Conservation (phyloP, 768 basidiomycete species). For the Lentinus tigrinus region DNA sequence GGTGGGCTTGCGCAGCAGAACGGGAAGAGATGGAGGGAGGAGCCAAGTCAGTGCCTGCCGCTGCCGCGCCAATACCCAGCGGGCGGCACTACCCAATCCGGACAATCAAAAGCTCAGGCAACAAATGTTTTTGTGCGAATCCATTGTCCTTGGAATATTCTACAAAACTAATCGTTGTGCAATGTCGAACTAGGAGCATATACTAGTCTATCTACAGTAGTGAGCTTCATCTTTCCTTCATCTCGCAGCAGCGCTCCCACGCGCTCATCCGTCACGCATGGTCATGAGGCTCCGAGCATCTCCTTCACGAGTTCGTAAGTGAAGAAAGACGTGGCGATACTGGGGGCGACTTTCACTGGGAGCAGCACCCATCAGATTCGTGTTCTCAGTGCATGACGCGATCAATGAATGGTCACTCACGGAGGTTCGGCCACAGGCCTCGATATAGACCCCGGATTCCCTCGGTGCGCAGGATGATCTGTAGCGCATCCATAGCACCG, state of each 20-base stretch:
- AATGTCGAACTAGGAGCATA: constrained; percentile 1
- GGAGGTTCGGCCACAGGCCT: constrained; percentile 85
- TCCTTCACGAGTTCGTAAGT: constrained; percentile 72
- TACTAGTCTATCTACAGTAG: constrained; percentile 16
- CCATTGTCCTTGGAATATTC: constrained; percentile 6
- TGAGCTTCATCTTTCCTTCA: background rate
- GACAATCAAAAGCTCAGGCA: constrained; percentile 6
- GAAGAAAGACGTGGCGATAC: constrained; percentile 85
- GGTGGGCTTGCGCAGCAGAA: background rate
- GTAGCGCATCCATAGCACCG: constrained; percentile 78
- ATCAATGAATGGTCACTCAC: constrained; percentile 44
- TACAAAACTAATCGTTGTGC: background rate
- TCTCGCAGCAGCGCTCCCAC: background rate
- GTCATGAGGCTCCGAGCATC: constrained; percentile 39
- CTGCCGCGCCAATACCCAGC: constrained; percentile 9
- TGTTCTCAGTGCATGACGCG: constrained; percentile 9
- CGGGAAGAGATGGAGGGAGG: background rate
- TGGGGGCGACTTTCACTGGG: constrained; percentile 87
- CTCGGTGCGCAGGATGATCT: constrained; percentile 66
- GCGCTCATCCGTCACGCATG: background rate
- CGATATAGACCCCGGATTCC: constrained; percentile 79
- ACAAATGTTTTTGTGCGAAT: background rate
- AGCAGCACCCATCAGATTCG: constrained; percentile 4
- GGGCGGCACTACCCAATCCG: constrained; percentile 10
- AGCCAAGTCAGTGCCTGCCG: constrained; percentile 8